Conservation (phyloP, 2,329 filamentous ascomycete genomes). For the Proliferodiscus dingleyae region DNA sequence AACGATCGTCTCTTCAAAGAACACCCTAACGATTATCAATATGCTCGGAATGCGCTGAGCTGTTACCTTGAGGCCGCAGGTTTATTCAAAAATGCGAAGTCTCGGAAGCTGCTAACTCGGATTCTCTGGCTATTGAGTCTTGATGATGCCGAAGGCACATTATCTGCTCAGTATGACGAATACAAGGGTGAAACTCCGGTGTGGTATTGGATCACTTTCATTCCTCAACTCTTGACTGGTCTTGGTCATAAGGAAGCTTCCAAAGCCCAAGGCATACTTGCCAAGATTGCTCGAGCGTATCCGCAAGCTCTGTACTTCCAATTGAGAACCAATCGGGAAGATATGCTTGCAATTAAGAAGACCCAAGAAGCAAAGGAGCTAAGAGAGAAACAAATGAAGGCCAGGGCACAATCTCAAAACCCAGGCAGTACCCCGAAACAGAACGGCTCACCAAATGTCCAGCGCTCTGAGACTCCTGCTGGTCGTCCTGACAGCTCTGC, state of each 20-base stretch:
- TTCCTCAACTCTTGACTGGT: conserved; percentile 90
- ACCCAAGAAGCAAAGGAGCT: conserved; percentile 72
- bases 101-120: conserved; percentile 84
- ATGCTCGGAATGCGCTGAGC: conserved; percentile 86
- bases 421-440: conserved; percentile 23
- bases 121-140: conserved; percentile 95
- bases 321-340: conserved; percentile 86
- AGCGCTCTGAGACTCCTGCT: conserved; percentile 24
- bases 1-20: conserved; percentile 96
- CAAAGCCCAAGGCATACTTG: conserved; percentile 78
- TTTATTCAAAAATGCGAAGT: conserved; percentile 96
- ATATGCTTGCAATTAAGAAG: conserved; percentile 90
- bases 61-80: conserved; percentile 95
- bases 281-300: conserved; percentile 92
- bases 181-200: conserved; percentile 97
- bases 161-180: conserved; percentile 84
- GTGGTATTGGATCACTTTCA: conserved; percentile 99
- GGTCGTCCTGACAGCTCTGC: conserved; percentile 22
- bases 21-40: conserved; percentile 73
- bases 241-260: conserved; percentile 87
- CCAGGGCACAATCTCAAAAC: conserved; percentile 35
- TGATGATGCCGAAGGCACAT: conserved; percentile 78
- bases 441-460: conserved; percentile 28
- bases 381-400: conserved; percentile 27
- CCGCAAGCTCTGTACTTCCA: conserved; percentile 96